These are phyloP conservation scores for Narthecium ossifragum DNA, from an alignment of 106 monocot genomes.

Conservation along the genomic window DNA sequence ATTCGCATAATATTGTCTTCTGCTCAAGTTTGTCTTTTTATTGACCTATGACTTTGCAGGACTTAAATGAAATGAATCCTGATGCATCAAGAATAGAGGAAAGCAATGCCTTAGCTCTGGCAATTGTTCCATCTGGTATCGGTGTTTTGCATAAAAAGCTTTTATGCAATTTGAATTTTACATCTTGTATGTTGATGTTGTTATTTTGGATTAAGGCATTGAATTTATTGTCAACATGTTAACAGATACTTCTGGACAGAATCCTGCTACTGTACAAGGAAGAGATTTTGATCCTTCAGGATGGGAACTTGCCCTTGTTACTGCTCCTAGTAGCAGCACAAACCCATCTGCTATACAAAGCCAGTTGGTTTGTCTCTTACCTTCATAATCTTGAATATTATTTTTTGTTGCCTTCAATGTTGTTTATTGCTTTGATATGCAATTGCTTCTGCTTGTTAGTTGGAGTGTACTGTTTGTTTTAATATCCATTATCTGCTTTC, in stretches of 20 bases:
- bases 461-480: no score
- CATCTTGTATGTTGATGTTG: neutral
- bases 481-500: no score
- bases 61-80: constrained; percentile 54
- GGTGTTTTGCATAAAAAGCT: no score
- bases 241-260: constrained; percentile 20
- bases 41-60: constrained; percentile 30
- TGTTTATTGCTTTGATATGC: no score
- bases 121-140: constrained; percentile 79
- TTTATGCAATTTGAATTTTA: neutral
- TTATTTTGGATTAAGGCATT: neutral
- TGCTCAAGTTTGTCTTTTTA: neutral
- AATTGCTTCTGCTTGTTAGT: no score
- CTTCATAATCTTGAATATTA: no score
- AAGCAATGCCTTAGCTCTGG: constrained; percentile 88
- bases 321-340: constrained; percentile 34
- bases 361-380: constrained; percentile 51
- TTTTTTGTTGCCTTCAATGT: no score
- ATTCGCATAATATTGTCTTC: neutral
- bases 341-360: constrained; percentile 41
- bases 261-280: constrained; percentile 27
- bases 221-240: neutral
- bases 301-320: constrained; percentile 98
- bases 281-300: constrained; percentile 85
- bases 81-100: constrained; percentile 77